phyloP scores from a whole-genome alignment of 225 moss, liverwort and hornwort genomes.

The Bryum argenteum region DNA sequence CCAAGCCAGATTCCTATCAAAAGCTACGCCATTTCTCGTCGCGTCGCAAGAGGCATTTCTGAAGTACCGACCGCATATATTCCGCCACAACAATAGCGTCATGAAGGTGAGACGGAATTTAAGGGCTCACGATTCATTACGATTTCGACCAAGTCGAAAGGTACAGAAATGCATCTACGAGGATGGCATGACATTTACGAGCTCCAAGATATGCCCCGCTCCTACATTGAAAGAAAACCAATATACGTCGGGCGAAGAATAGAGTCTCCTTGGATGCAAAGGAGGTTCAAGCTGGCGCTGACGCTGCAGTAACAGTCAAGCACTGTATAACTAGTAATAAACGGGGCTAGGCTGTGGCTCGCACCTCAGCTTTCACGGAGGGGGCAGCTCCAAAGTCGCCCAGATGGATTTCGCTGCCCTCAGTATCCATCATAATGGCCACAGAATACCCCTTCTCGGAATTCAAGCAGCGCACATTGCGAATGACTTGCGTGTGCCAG shows the following conservation, averaged over 20 bases:
- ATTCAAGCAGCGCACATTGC: constrained; percentile 73
- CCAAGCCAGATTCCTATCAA: constrained; percentile 1
- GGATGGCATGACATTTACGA: background rate
- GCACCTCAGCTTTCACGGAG: constrained; percentile 72
- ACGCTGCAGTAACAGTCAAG: background rate
- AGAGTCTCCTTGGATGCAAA: background rate
- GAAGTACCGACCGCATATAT: background rate
- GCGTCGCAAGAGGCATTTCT: background rate
- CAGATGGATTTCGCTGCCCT: constrained; percentile 95
- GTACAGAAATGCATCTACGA: background rate
- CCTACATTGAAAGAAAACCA: background rate
- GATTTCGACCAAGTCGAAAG: background rate
- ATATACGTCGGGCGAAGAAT: background rate
- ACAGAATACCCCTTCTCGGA: constrained; percentile 81
- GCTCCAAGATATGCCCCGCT: background rate
- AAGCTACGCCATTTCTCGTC: background rate
- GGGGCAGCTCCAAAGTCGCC: constrained; percentile 67
- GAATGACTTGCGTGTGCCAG: constrained; percentile 78
- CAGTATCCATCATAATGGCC: constrained; percentile 93
- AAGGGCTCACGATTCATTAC: background rate
- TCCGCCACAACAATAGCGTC: background rate
- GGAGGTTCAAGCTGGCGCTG: background rate
- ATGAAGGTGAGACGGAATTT: background rate
- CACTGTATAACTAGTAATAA: background rate
- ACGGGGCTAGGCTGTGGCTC: background rate